phyloP scores from a whole-genome alignment of 108 stramenopile genomes.

The Nannochloropsis salina region DNA sequence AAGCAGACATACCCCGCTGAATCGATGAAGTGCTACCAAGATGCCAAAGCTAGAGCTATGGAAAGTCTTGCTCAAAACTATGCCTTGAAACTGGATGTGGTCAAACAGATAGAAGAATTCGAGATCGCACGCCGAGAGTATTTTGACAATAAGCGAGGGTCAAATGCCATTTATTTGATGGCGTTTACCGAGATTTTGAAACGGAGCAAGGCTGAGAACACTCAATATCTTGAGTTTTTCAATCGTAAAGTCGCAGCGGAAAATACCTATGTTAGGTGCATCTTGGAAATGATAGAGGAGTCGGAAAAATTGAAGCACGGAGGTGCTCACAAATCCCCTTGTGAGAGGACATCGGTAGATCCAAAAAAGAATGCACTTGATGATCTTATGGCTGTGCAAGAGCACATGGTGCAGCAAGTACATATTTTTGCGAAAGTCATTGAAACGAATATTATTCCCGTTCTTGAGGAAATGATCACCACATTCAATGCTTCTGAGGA shows the following conservation, averaged over 20 bases:
- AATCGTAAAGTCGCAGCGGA: neutral
- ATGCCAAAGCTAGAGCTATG: neutral
- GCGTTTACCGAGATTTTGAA: neutral
- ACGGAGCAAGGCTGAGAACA: neutral
- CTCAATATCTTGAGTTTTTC: neutral
- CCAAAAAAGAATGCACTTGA: neutral
- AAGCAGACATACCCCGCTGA: no score
- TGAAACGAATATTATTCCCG: neutral
- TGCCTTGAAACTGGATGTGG: neutral
- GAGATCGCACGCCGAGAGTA: neutral
- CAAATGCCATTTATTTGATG: neutral
- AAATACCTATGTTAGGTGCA: neutral
- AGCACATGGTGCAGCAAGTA: constrained; percentile 3
- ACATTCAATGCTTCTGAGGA: neutral
- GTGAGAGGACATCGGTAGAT: neutral
- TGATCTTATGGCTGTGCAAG: neutral
- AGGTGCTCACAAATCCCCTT: neutral
- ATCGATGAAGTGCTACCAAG: neutral
- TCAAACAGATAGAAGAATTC: neutral
- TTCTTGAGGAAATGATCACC: neutral
- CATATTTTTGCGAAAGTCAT: neutral
- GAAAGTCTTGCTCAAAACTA: neutral
- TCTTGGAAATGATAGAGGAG: neutral
- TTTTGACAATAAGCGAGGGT: neutral
- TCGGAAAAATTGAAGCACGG: constrained; percentile 12